Conservation (phyloP, 2,329 filamentous ascomycete species). For the Paramyrothecium sp. region DNA sequence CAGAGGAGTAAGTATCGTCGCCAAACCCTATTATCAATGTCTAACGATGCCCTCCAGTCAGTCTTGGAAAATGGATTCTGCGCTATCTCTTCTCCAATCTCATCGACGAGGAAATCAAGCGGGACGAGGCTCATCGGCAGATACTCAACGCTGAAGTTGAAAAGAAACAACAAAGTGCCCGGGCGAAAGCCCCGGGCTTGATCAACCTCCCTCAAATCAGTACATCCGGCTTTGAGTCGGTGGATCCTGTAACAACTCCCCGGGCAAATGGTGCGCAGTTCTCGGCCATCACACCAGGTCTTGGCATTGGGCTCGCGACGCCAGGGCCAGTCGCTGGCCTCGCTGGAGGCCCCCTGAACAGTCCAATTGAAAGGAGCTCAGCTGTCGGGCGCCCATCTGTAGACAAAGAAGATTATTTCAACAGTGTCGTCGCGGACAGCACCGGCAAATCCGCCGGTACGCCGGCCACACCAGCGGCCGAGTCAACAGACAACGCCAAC, state of each 20-base stretch:
- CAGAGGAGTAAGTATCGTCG: slow-evolving; percentile 72
- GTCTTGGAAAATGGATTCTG: slow-evolving; percentile 94
- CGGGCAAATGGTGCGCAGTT: slow-evolving; percentile 63
- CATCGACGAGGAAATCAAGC: slow-evolving; percentile 84
- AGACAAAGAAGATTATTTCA: slow-evolving; percentile 77
- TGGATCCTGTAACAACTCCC: slow-evolving; percentile 55
- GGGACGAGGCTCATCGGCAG: slow-evolving; percentile 73
- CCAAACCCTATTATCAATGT: not conserved
- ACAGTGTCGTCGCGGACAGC: slow-evolving; percentile 51
- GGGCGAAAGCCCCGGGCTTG: slow-evolving; percentile 58
- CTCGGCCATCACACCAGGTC: slow-evolving; percentile 68
- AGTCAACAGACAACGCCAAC: slow-evolving; percentile 44
- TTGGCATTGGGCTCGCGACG: slow-evolving; percentile 76
- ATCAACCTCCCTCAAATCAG: slow-evolving; percentile 45
- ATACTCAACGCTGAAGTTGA: slow-evolving; percentile 63
- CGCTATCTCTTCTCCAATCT: slow-evolving; percentile 87
- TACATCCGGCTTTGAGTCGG: slow-evolving; percentile 34
- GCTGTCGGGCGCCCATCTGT: slow-evolving; percentile 59
- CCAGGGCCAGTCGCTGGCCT: slow-evolving; percentile 40
- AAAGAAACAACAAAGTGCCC: slow-evolving; percentile 54
- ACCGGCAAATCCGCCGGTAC: slow-evolving; percentile 45
- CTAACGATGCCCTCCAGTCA: slow-evolving; percentile 59
- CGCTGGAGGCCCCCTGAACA: slow-evolving; percentile 39
- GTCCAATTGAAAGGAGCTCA: slow-evolving; percentile 34
- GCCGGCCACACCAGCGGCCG: slow-evolving; percentile 43